Evolutionary conservation across 176 grass and related monocot genomes (phyloP).

Genomic region (Aegilops tauschii): DNA sequence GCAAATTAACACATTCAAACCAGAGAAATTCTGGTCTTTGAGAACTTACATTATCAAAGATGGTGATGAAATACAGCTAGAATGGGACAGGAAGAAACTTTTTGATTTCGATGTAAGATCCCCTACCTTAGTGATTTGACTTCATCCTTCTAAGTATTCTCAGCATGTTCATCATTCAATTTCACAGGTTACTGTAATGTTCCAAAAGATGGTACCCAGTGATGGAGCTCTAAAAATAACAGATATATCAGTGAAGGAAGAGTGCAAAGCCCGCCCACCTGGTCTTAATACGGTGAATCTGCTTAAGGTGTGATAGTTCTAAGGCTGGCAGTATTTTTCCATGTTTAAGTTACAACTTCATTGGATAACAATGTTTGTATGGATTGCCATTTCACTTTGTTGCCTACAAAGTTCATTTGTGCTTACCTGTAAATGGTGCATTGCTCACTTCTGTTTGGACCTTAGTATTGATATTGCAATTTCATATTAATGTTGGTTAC

Average conservation of each 20-base stretch:
- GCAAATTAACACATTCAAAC: constrained; percentile 98
- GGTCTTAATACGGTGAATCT: constrained; percentile 98
- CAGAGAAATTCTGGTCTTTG: constrained; percentile 97
- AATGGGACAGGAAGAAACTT: constrained; percentile 87
- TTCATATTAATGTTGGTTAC: neutral
- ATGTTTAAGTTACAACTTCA: neutral
- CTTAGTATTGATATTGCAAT: constrained; percentile 18
- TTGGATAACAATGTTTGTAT: neutral
- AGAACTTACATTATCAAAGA: constrained; percentile 81
- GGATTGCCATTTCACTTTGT: neutral
- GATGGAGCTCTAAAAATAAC: constrained; percentile 75
- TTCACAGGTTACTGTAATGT: constrained; percentile 82
- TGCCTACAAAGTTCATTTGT: constrained; percentile 13
- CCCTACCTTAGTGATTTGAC: constrained; percentile 10
- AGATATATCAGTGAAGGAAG: constrained; percentile 82
- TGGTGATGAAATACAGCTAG: constrained; percentile 72
- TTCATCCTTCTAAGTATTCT: constrained; percentile 19
- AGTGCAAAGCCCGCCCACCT: constrained; percentile 79
- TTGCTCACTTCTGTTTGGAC: constrained; percentile 15
- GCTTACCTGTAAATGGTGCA: neutral
- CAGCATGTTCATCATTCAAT: constrained; percentile 25
- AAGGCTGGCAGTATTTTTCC: neutral
- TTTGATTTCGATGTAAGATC: constrained; percentile 88
- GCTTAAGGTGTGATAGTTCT: constrained; percentile 67
- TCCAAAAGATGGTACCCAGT: constrained; percentile 86